Percentiles rank a stretch among this genome's conserved stretches.
phyloP scores from a whole-genome alignment of 2,329 filamentous ascomycete species.

The Fusarium devonianum region DNA sequence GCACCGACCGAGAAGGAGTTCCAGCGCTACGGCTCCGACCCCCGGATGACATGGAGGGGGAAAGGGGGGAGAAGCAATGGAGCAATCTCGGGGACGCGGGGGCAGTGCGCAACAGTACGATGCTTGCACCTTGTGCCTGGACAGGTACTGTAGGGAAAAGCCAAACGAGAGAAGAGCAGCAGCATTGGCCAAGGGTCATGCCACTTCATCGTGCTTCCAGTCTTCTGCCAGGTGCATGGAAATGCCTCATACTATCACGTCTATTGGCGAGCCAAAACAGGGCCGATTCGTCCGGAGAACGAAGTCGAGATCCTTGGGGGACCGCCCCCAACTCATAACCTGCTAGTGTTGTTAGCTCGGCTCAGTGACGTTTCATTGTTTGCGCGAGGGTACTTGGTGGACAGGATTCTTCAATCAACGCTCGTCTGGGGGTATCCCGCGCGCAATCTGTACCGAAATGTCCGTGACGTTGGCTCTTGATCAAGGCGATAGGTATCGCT shows the following conservation, averaged over 20 bases:
- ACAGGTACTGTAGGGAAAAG: conserved; percentile 13
- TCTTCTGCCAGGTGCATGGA: conserved; percentile 23
- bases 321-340: conserved; percentile 10
- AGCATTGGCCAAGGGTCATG: conserved; percentile 24
- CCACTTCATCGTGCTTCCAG: conserved; percentile 29
- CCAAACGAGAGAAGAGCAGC: conserved; percentile 23
- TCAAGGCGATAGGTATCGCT: too few species aligned
- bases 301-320: conserved; percentile 22
- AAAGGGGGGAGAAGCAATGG: conserved; percentile 15
- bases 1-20: conserved; percentile 6
- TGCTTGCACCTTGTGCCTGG: conserved; percentile 10
- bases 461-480: too few species aligned
- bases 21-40: too few species aligned
- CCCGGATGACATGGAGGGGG: too few species aligned
- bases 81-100: conserved; percentile 18
- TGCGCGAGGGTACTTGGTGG: background rate
- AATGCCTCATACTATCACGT: conserved; percentile 37
- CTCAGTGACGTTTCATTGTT: background rate
- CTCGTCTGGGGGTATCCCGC: too few species aligned
- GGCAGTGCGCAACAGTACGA: conserved; percentile 13
- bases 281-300: conserved; percentile 23
- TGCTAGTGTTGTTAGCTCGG: conserved; percentile 10
- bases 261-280: conserved; percentile 13
- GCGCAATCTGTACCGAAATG: too few species aligned
- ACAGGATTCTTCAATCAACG: too few species aligned